Evolutionary conservation across 208 protist species (phyloP).

Genomic region (Phytomonas sp.): DNA sequence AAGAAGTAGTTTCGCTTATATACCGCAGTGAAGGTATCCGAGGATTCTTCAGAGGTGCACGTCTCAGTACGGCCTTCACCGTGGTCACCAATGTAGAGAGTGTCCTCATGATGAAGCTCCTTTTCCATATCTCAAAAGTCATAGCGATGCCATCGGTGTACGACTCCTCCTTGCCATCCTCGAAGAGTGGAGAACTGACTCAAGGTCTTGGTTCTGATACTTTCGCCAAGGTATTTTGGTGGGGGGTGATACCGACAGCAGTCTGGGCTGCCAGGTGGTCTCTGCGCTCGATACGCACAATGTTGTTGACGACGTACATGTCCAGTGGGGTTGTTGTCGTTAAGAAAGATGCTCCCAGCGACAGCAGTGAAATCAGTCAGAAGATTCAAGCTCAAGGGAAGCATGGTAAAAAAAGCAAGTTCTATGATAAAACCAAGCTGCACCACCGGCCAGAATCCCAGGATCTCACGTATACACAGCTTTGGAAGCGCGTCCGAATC

Average conservation of each 20-base stretch:
- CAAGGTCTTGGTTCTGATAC: neutral
- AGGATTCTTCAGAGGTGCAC: neutral
- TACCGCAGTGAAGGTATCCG: neutral
- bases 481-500: neutral
- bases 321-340: neutral
- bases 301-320: neutral
- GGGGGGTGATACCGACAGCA: neutral
- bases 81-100: neutral
- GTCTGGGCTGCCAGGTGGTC: neutral
- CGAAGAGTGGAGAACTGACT: neutral
- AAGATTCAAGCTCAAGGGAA: neutral
- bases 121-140: neutral
- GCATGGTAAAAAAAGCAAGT: neutral
- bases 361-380: neutral
- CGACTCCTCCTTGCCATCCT: neutral
- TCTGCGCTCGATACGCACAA: neutral
- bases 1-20: neutral
- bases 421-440: too few species aligned
- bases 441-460: neutral
- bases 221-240: neutral
- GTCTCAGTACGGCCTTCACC: neutral
- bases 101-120: neutral
- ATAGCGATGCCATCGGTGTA: neutral
- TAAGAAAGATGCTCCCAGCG: neutral
- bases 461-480: neutral